Conservation (phyloP, 139 green algal species). For the Deuterostichococcus epilithicus region DNA sequence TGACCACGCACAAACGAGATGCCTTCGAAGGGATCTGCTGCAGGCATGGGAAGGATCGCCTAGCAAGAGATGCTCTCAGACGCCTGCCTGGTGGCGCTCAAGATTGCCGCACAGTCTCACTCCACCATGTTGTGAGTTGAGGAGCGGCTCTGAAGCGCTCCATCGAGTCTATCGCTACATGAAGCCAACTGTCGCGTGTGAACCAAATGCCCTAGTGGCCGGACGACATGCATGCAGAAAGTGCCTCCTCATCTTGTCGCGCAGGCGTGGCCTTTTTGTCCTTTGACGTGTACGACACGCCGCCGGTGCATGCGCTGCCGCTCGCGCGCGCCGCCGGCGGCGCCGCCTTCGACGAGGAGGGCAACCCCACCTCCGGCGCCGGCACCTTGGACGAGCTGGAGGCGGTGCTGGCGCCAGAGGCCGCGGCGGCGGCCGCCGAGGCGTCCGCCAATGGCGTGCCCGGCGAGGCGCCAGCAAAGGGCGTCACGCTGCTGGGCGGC, state of each 20-base stretch:
- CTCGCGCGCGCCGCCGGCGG: neutral
- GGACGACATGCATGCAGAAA: neutral
- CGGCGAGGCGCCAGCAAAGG: neutral
- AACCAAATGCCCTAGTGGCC: too few relatives aligned
- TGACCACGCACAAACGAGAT: too few relatives aligned
- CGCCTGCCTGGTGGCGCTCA: too few relatives aligned
- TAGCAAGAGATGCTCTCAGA: too few relatives aligned
- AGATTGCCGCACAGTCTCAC: too few relatives aligned
- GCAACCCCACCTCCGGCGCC: neutral
- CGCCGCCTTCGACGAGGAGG: neutral
- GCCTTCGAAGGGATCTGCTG: too few relatives aligned
- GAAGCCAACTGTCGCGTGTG: too few relatives aligned
- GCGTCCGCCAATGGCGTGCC: neutral
- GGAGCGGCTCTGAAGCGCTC: too few relatives aligned
- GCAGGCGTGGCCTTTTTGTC: constrained; percentile 35
- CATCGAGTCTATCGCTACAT: too few relatives aligned
- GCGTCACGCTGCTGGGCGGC: neutral
- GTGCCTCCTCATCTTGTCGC: too few relatives aligned
- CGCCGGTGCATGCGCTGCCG: constrained; percentile 36
- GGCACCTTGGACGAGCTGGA: neutral
- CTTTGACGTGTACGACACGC: constrained; percentile 22
- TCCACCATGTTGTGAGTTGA: too few relatives aligned
- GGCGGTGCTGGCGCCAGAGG: neutral
- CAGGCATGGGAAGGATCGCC: too few relatives aligned
- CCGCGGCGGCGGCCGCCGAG: neutral